Conservation (phyloP, 208 protist species). For the Strigomonas culicis region DNA sequence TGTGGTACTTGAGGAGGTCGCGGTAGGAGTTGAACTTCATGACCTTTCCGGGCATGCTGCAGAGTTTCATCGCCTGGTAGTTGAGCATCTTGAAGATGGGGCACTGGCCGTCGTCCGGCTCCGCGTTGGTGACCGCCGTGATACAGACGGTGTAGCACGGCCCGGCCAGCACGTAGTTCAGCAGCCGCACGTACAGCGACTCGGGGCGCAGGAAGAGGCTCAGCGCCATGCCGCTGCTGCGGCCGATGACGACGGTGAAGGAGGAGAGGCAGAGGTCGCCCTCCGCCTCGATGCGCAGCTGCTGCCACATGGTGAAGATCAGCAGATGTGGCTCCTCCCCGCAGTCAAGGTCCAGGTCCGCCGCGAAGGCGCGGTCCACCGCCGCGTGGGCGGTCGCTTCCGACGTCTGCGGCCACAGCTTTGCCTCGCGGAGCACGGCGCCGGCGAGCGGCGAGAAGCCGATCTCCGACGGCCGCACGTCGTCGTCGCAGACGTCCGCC, state of each 20-base stretch:
- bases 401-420: slow-evolving; percentile 3
- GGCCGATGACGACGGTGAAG: slow-evolving; percentile 19
- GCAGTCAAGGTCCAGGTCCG: neutral
- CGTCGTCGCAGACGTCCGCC: neutral
- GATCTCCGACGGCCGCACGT: slow-evolving; percentile 3
- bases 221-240: slow-evolving; percentile 12
- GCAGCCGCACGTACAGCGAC: slow-evolving; percentile 8
- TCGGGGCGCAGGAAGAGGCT: slow-evolving; percentile 1
- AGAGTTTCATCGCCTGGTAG: slow-evolving; percentile 19
- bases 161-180: slow-evolving; percentile 24
- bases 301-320: slow-evolving; percentile 25
- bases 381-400: neutral
- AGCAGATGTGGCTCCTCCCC: slow-evolving; percentile 19
- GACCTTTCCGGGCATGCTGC: slow-evolving; percentile 16
- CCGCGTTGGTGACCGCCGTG: slow-evolving; percentile 18
- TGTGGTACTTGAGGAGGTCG: slow-evolving; percentile 23
- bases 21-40: slow-evolving; percentile 33
- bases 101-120: slow-evolving; percentile 18
- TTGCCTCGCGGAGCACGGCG: slow-evolving; percentile 1
- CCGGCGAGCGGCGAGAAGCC: slow-evolving; percentile 30
- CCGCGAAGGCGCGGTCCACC: neutral
- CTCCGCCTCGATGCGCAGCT: slow-evolving; percentile 23
- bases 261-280: slow-evolving; percentile 31
- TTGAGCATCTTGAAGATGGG: slow-evolving; percentile 13
- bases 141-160: slow-evolving; percentile 31